These are phyloP conservation scores for Candida rishiriensis DNA, from an alignment of 805 yeast genomes.

Conservation along the genomic window DNA sequence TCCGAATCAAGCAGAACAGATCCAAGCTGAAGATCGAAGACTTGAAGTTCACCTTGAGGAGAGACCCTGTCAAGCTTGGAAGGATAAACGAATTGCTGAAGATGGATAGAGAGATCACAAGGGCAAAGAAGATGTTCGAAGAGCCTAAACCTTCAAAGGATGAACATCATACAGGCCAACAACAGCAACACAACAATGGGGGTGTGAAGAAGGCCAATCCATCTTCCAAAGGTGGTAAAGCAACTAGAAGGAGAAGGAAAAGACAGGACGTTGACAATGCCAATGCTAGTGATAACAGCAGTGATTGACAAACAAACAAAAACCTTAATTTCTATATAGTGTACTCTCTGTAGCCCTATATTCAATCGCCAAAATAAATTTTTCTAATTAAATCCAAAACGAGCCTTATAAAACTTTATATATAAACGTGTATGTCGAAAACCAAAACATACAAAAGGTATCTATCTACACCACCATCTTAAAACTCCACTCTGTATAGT, in stretches of 20 bases:
- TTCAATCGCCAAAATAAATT: no score
- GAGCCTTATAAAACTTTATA: not conserved
- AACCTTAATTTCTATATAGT: no score
- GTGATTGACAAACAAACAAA: no score
- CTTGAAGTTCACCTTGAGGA: constrained; percentile 63
- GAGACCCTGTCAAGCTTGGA: constrained; percentile 63
- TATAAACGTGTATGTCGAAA: not conserved
- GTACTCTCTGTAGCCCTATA: no score
- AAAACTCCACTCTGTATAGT: constrained; percentile 25
- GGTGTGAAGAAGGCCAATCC: no score
- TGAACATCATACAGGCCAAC: constrained; percentile 15
- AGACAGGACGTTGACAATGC: constrained; percentile 16
- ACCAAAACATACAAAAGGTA: not conserved
- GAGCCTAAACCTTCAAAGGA: constrained; percentile 34
- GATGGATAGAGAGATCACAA: constrained; percentile 56
- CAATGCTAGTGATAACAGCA: not conserved
- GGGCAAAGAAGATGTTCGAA: constrained; percentile 65
- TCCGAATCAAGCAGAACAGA: constrained; percentile 42
- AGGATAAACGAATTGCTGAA: constrained; percentile 62
- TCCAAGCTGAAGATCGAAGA: constrained; percentile 68
- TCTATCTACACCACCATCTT: not conserved
- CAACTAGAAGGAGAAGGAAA: constrained; percentile 13
- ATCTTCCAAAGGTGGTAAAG: no score
- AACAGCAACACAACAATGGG: no score
- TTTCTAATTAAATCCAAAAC: no score